These are phyloP conservation scores for Boletus semigastroideus DNA, from an alignment of 1,284 basidiomycete genomes.

Conservation along the genomic window DNA sequence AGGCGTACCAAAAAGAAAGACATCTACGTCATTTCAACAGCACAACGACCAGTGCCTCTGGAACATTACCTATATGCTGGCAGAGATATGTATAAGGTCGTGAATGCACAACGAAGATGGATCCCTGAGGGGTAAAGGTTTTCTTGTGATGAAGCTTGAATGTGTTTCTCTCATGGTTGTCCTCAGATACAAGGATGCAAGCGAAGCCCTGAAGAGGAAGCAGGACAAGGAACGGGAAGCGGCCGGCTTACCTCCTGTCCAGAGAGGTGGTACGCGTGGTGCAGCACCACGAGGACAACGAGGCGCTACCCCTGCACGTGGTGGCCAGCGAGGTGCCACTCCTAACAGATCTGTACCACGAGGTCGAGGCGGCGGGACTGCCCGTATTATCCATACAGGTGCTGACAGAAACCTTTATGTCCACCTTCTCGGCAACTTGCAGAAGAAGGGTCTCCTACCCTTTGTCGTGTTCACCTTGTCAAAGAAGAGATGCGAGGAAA, in stretches of 20 bases:
- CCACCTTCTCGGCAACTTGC: slow-evolving; percentile 84
- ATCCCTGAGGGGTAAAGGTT: slow-evolving; percentile 63
- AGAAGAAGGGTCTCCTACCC: slow-evolving; percentile 86
- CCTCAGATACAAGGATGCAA: slow-evolving; percentile 82
- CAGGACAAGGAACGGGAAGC: slow-evolving; percentile 98
- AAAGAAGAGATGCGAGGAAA: slow-evolving; percentile 96
- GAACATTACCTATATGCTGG: slow-evolving; percentile 98
- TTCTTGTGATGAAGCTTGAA: background rate
- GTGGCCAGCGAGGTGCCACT: slow-evolving; percentile 55
- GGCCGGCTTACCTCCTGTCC: slow-evolving; percentile 82
- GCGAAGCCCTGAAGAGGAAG: slow-evolving; percentile 86
- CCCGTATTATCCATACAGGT: slow-evolving; percentile 63
- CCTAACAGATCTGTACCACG: slow-evolving; percentile 38
- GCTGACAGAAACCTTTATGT: slow-evolving; percentile 93
- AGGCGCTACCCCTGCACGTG: slow-evolving; percentile 39
- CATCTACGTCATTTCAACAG: slow-evolving; percentile 98
- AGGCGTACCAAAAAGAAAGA: slow-evolving; percentile 99
- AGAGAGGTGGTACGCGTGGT: slow-evolving; percentile 78
- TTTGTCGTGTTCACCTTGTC: slow-evolving; percentile 98
- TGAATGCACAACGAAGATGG: slow-evolving; percentile 84
- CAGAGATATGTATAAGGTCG: slow-evolving; percentile 89
- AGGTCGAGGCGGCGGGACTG: slow-evolving; percentile 50
- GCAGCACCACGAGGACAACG: slow-evolving; percentile 60
- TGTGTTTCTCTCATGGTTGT: slow-evolving; percentile 5
- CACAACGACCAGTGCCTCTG: slow-evolving; percentile 94